Base-by-base conservation (phyloP, 768 basidiomycete species). In the Neoboletus magnificus region DNA sequence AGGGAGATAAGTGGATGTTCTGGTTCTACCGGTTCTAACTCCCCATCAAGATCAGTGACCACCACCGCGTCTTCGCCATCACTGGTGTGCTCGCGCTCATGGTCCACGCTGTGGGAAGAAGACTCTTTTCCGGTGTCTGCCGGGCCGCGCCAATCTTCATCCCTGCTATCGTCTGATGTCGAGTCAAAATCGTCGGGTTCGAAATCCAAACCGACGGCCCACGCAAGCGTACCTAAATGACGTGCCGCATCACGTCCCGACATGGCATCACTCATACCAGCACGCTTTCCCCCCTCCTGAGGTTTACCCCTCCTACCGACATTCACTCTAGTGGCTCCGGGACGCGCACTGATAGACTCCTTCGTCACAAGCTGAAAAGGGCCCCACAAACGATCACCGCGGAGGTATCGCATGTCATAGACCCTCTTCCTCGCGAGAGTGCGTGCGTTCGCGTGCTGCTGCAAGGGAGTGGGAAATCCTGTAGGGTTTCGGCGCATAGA, bases 351-450 rank as follows among this genome's bases (percentile, higher is more conserved):
- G 25, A 54, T 54, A 32, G 51, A n/a, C 5, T 48, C 47, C 45
- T 36, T 53, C 9, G 47, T 61, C 7, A 72, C 68, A 5, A 27
- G 13, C 1, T 63, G 63, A 35, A 49, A 72, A 10, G 68, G 68
- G 11, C 68, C 68, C 68, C 68, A 72, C 13, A 68, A 18, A 23
- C 68, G 64, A 33, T 71, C 58, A 9, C 54, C 63, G 5, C 63
- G 58, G 22, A 72, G 57, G 41, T 70, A 70, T 30, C 60, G 64
- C 70, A 70, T 70, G 20, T 70, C 68, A 44, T 70, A 70, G 12
- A 68, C 70, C 41, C 68, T 57, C 40, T 70, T 62, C 27, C 64
- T 57, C 1, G 68, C 68, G 8, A 70, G 68, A 5, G 30, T 47
- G 25, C 68, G 68, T 11, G 70, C 68, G 10, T 70, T 60, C n/a